Evolutionary conservation across 2,329 filamentous ascomycete genomes (phyloP).

Genomic region (Dothidotthia symphoricarpi): DNA sequence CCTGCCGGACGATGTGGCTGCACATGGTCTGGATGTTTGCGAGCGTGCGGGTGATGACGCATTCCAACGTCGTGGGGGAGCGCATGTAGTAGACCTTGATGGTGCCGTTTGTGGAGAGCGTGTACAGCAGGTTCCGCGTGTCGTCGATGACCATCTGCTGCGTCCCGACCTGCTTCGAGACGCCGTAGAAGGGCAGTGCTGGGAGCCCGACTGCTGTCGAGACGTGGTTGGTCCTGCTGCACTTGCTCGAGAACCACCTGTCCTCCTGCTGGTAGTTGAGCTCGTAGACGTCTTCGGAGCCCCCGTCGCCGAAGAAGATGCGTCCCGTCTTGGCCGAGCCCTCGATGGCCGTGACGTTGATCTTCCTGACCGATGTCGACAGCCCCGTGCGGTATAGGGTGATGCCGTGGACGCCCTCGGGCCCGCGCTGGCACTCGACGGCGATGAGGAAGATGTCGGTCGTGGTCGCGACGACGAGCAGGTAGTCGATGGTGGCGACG

Average conservation of each 20-base stretch:
- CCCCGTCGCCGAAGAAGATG: conserved; percentile 84
- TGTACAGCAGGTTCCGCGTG: conserved; percentile 83
- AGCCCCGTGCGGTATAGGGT: conserved; percentile 87
- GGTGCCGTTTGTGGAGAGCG: conserved; percentile 80
- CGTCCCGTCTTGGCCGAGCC: conserved; percentile 77
- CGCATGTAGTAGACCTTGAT: conserved; percentile 92
- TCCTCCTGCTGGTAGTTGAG: conserved; percentile 96
- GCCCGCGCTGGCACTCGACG: conserved; percentile 64
- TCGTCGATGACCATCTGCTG: conserved; percentile 84
- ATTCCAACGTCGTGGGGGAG: conserved; percentile 51
- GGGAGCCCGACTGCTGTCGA: conserved; percentile 66
- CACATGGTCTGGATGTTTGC: conserved; percentile 64
- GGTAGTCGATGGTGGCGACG: conserved; percentile 76
- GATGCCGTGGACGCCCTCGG: conserved; percentile 68
- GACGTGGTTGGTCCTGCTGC: conserved; percentile 86
- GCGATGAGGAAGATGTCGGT: conserved; percentile 85
- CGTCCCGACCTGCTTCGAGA: conserved; percentile 58
- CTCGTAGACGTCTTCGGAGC: conserved; percentile 86
- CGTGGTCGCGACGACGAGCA: conserved; percentile 85
- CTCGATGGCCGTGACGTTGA: conserved; percentile 74
- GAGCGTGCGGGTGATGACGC: conserved; percentile 57
- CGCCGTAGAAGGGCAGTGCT: conserved; percentile 28
- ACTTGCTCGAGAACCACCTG: conserved; percentile 89
- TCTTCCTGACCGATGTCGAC: conserved; percentile 71
- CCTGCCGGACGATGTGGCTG: conserved; percentile 74